Evolutionary conservation across 202 grass and related monocot genomes (phyloP).

Genomic region (Sporobolus alterniflorus): DNA sequence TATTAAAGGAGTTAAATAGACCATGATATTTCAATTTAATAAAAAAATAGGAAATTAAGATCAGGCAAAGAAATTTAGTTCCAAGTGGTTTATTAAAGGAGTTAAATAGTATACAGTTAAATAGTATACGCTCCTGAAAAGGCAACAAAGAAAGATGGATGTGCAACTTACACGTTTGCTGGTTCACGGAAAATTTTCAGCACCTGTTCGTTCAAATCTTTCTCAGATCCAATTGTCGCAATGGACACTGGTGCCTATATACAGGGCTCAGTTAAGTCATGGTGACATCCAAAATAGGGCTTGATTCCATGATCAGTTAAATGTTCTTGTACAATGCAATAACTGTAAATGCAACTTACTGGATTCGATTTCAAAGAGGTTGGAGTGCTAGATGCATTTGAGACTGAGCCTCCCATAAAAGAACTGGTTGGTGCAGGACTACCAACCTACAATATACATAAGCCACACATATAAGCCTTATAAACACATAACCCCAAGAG

Average conservation of each 20-base stretch:
- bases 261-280: slow-evolving; percentile 17
- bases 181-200: slow-evolving; percentile 81
- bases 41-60: neutral
- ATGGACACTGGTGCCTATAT: slow-evolving; percentile 18
- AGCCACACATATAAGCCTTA: neutral
- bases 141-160: slow-evolving; percentile 15
- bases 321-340: neutral
- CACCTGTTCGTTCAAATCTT: slow-evolving; percentile 68
- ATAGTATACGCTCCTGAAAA: neutral
- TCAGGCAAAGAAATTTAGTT: neutral
- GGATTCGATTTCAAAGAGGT: slow-evolving; percentile 42
- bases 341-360: slow-evolving; percentile 30
- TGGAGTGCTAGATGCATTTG: slow-evolving; percentile 45
- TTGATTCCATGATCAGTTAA: slow-evolving; percentile 1
- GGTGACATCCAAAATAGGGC: slow-evolving; percentile 6
- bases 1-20: neutral
- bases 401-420: slow-evolving; percentile 39
- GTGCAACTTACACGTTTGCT: slow-evolving; percentile 66
- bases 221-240: slow-evolving; percentile 43
- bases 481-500: slow-evolving; percentile 7
- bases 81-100: neutral
- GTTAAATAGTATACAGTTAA: neutral
- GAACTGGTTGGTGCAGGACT: slow-evolving; percentile 37
- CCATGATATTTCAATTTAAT: neutral
- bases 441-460: slow-evolving; percentile 51